Percentiles rank a stretch among this genome's conserved stretches.
Conservation (phyloP, 805 yeast species). For the Metschnikowia corniflorae region DNA sequence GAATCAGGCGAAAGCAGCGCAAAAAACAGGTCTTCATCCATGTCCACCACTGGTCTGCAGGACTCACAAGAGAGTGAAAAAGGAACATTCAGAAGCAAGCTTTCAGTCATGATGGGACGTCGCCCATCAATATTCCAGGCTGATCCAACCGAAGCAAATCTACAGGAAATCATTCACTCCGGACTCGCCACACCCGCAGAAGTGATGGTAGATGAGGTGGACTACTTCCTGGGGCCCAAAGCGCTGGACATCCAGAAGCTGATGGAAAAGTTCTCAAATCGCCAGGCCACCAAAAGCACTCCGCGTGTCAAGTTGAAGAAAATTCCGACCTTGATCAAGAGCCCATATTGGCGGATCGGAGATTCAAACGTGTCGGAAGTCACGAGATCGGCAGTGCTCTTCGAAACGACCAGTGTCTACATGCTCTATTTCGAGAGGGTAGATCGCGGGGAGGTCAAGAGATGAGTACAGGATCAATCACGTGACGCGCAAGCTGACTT, state of each 20-base stretch:
- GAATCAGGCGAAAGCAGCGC: not conserved
- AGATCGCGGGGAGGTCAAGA: constrained; percentile 22
- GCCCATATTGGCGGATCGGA: constrained; percentile 83
- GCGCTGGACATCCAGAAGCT: constrained; percentile 16
- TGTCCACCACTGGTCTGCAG: constrained; percentile 17
- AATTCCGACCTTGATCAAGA: constrained; percentile 50
- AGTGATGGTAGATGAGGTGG: constrained; percentile 30
- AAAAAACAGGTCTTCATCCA: constrained; percentile 7
- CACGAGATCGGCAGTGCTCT: constrained; percentile 51
- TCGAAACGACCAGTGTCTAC: constrained; percentile 75
- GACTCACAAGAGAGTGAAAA: constrained; percentile 17
- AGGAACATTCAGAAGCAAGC: constrained; percentile 31
- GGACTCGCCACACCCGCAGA: constrained; percentile 43
- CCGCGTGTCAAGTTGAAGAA: constrained; percentile 44
- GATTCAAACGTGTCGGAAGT: constrained; percentile 71
- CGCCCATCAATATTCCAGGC: constrained; percentile 40
- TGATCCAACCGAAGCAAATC: constrained; percentile 30
- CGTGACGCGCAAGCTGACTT: no score
- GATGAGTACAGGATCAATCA: constrained; percentile 8
- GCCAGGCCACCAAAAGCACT: constrained; percentile 8
- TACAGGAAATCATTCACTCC: constrained; percentile 38
- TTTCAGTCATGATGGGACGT: constrained; percentile 41
- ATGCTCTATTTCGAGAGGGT: constrained; percentile 76
- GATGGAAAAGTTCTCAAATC: constrained; percentile 13
- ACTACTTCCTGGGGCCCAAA: constrained; percentile 25